Evolutionary conservation across 139 green algal genomes (phyloP), one percentile per base, ranked within the genome.

Genomic region (Tetradesmus lagerheimii): DNA sequence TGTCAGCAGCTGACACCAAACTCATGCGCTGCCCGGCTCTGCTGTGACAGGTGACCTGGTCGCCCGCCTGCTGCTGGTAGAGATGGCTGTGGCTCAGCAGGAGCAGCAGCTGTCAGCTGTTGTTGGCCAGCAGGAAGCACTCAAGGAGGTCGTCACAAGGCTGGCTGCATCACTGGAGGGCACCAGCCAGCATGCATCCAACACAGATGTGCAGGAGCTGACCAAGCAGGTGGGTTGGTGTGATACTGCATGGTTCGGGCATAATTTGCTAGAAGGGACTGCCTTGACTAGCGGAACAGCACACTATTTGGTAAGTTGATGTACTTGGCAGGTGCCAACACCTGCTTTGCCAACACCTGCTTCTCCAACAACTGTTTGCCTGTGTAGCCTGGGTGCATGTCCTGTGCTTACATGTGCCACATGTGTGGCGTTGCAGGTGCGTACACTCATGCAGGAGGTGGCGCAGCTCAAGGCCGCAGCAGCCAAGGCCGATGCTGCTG

Each of bases 101-200:
- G 57, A 71, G 57, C 57, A 31, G 57, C 57, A 71, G 57, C 57
- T 71, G 57, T 71, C 57, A 8, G 57, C 57, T 71, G 57, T 71
- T 6, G 57, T 71, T 71, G 57, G 57, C 23, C 57, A 71, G 35
- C 75, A 81, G 75, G n/a, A 81, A n/a, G 75, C 34, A n/a, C 75
- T 71, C 57, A 71, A 71, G 25, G 67, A 67, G 38, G 38, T 82
- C 12, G 25, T 89, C 2, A 47, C n/a, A 41, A 39, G 66, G 41
- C 84, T 89, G 38, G 66, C 77, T 35, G 84, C 74, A 37, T 43
- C 74, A 38, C 45, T 84, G 74, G 50, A 64, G 39, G 29, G 29
- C 37, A 37, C 20, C 37, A 50, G 15, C 14, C 31, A 35, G 41
- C 15, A 31, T 35, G 78, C 20, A 34, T 18, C 78, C 41, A 57